Evolutionary conservation across 139 green algal genomes (phyloP).

Genomic region (Chlamydomonas sp.): DNA sequence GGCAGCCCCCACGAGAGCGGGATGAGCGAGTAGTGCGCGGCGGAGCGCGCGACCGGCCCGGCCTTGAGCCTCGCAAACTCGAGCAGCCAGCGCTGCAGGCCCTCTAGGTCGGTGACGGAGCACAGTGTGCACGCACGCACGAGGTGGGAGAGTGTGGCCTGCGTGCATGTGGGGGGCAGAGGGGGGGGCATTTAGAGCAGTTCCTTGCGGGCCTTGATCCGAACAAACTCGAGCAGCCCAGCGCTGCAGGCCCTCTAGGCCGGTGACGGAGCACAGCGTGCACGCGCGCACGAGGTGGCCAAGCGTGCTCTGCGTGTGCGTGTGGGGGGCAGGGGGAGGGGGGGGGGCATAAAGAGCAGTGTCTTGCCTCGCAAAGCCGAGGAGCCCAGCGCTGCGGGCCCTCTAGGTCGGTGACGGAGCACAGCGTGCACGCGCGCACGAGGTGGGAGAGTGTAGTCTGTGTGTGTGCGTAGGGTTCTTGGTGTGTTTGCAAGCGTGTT

Average conservation of each 20-base stretch:
- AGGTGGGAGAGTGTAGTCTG: too few relatives aligned
- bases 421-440: too few relatives aligned
- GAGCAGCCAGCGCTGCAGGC: conserved; percentile 39
- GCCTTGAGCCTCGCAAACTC: conserved; percentile 27
- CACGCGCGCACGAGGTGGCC: too few relatives aligned
- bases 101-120: conserved; percentile 26
- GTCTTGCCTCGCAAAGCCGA: conserved; percentile 31
- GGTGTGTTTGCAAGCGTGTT: too few relatives aligned
- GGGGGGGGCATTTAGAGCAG: too few relatives aligned
- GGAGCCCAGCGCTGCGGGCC: conserved; percentile 40
- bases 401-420: conserved; percentile 24
- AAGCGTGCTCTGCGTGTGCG: too few relatives aligned
- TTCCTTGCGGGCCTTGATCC: conserved; percentile 17
- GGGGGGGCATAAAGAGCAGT: too few relatives aligned
- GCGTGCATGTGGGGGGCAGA: too few relatives aligned
- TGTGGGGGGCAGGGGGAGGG: too few relatives aligned
- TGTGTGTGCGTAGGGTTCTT: too few relatives aligned
- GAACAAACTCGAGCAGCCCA: conserved; percentile 32
- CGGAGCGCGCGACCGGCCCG: conserved; percentile 44
- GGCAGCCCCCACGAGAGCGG: conserved; percentile 7
- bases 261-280: conserved; percentile 10
- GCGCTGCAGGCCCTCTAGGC: conserved; percentile 41
- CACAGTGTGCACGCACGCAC: too few relatives aligned
- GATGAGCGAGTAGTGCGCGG: conserved; percentile 45
- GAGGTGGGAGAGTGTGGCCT: too few relatives aligned